Conservation (phyloP, 192 early-diverging fungal species). For the Coemansia sp. region DNA sequence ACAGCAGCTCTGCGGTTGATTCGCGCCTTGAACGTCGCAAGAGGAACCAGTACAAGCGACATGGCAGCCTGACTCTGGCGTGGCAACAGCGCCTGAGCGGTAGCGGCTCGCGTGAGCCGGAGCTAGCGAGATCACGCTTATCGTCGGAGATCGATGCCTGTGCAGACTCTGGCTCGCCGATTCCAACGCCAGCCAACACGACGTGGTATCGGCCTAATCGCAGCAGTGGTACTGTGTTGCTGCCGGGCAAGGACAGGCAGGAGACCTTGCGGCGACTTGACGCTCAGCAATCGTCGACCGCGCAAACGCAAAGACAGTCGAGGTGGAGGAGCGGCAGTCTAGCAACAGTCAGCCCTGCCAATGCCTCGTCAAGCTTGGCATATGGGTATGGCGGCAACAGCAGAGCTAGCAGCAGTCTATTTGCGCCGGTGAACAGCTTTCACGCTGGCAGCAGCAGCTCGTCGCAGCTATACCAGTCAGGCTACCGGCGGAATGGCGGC, state of each 20-base stretch:
- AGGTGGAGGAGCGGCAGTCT: slow-evolving; percentile 29
- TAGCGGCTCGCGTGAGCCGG: slow-evolving; percentile 9
- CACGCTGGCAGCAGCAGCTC: slow-evolving; percentile 10
- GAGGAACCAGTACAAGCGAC: slow-evolving; percentile 52
- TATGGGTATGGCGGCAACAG: neutral
- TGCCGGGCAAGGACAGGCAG: neutral
- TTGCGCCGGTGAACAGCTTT: slow-evolving; percentile 39
- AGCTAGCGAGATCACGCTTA: slow-evolving; percentile 12
- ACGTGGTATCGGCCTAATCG: slow-evolving; percentile 5
- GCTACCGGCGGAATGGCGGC: neutral
- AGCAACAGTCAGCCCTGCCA: neutral
- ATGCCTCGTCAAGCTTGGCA: neutral
- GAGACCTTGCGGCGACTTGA: slow-evolving; percentile 1
- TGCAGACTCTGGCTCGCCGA: slow-evolving; percentile 16
- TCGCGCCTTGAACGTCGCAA: slow-evolving; percentile 35
- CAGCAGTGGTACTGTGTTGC: neutral
- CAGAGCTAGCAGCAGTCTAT: slow-evolving; percentile 12
- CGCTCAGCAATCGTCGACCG: neutral
- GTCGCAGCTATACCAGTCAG: slow-evolving; percentile 4
- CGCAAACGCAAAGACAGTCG: neutral
- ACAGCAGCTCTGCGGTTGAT: slow-evolving; percentile 12
- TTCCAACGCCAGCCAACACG: slow-evolving; percentile 22
- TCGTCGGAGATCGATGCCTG: slow-evolving; percentile 18
- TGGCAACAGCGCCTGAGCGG: slow-evolving; percentile 31
- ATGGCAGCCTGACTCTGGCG: slow-evolving; percentile 51